Conservation (phyloP, 331 rosid genomes). For the Malus hybrid region DNA sequence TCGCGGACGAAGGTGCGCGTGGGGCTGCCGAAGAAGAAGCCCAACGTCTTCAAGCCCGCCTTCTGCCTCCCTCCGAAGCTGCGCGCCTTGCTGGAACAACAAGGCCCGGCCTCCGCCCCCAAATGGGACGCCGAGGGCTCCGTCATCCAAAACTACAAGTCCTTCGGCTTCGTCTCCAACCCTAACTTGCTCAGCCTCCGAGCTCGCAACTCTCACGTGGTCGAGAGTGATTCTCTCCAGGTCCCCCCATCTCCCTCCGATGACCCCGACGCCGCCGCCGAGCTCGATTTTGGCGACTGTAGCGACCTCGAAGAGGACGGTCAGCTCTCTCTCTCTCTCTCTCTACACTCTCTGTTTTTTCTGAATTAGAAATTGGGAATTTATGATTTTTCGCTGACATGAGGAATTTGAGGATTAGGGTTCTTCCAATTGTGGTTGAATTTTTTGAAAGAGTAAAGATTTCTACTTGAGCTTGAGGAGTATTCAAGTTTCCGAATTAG, state of each 20-base stretch:
- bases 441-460: neutral
- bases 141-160: conserved; percentile 47
- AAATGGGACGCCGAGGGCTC: conserved; percentile 60
- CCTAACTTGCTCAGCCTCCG: conserved; percentile 52
- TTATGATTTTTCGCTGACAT: neutral
- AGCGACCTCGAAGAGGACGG: conserved; percentile 95
- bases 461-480: neutral
- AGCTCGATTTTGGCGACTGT: conserved; percentile 28
- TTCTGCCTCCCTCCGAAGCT: conserved; percentile 74
- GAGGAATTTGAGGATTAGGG: neutral
- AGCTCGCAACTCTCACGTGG: conserved; percentile 39
- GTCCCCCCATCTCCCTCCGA: conserved; percentile 22
- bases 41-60: conserved; percentile 59
- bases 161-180: conserved; percentile 58
- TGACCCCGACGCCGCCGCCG: neutral
- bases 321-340: conserved; percentile 11
- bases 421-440: neutral
- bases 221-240: conserved; percentile 43
- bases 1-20: conserved; percentile 62
- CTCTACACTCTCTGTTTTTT: neutral
- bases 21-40: conserved; percentile 56
- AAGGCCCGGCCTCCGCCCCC: conserved; percentile 12
- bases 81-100: conserved; percentile 29
- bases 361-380: neutral
- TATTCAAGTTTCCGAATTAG: neutral